These are phyloP conservation scores for Penicillium odoratum DNA, from an alignment of 495 filamentous ascomycete species.

Conservation along the genomic window DNA sequence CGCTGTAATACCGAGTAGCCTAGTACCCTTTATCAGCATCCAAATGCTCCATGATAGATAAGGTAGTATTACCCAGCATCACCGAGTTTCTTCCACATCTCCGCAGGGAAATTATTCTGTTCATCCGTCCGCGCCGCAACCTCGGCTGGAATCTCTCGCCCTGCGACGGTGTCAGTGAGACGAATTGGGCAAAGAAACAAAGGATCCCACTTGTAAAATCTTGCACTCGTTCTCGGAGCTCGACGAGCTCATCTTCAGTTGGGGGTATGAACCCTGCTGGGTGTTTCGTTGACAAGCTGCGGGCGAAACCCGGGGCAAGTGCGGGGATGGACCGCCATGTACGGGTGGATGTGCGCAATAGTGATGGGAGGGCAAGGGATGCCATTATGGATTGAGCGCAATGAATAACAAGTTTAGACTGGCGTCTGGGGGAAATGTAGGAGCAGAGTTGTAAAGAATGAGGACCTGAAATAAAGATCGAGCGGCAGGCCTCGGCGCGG, in stretches of 20 bases:
- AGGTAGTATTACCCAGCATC: constrained; percentile 61
- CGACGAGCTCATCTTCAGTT: constrained; percentile 68
- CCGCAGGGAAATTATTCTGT: constrained; percentile 80
- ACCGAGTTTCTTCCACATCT: constrained; percentile 94
- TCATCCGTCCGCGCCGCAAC: constrained; percentile 80
- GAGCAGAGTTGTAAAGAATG: constrained; percentile 15
- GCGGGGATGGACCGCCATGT: constrained; percentile 31
- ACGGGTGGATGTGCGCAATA: constrained; percentile 35
- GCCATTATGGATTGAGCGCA: constrained; percentile 29
- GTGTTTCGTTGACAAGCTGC: constrained; percentile 69
- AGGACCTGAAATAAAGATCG: neutral
- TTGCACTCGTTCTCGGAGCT: constrained; percentile 86
- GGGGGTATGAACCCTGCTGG: constrained; percentile 80
- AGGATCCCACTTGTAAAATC: constrained; percentile 71
- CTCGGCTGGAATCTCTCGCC: constrained; percentile 70
- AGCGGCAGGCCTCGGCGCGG: constrained; percentile 31
- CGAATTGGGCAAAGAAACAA: too few species aligned
- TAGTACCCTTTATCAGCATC: constrained; percentile 19
- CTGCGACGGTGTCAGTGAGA: constrained; percentile 25
- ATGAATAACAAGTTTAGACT: neutral
- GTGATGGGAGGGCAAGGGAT: constrained; percentile 26
- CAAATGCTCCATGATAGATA: neutral
- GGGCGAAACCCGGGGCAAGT: constrained; percentile 35
- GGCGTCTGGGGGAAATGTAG: neutral
- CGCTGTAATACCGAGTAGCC: constrained; percentile 89